phyloP scores from a whole-genome alignment of 768 basidiomycete genomes.

The Pleurotus pulmonarius region DNA sequence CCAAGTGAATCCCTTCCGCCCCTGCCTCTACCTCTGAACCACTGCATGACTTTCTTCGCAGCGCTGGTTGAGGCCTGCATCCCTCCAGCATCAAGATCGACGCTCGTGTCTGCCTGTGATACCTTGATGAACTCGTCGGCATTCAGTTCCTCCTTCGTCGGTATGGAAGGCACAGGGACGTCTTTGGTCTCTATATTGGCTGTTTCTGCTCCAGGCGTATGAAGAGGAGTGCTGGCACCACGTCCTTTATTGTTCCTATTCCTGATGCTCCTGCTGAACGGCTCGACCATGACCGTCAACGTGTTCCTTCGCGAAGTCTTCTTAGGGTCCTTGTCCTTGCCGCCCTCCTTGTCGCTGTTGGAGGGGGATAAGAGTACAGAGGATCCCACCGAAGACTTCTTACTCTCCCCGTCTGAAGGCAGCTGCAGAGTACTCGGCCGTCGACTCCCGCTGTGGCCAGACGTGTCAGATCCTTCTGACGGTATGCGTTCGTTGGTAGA shows the following conservation, averaged over 20 bases:
- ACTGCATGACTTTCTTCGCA: constrained; percentile 96
- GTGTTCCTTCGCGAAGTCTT: constrained; percentile 78
- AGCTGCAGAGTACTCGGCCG: constrained; percentile 10
- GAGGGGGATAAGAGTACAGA: constrained; percentile 22
- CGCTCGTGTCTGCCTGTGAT: constrained; percentile 25
- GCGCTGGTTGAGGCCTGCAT: constrained; percentile 78
- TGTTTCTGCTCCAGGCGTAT: constrained; percentile 22
- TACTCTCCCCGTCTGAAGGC: constrained; percentile 7
- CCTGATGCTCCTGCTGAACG: constrained; percentile 56
- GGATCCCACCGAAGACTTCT: constrained; percentile 13
- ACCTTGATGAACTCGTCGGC: constrained; percentile 13
- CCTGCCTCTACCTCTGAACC: constrained; percentile 84
- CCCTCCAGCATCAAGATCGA: constrained; percentile 19
- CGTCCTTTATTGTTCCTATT: constrained; percentile 30
- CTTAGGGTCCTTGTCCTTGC: constrained; percentile 26
- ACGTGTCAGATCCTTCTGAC: constrained; percentile 32
- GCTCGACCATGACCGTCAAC: constrained; percentile 83
- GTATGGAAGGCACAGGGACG: constrained; percentile 9
- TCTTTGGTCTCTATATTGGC: constrained; percentile 10
- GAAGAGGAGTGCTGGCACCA: constrained; percentile 26
- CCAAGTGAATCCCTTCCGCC: constrained; percentile 33
- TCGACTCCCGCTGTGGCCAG: constrained; percentile 12
- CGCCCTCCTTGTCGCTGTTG: constrained; percentile 14
- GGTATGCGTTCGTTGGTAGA: constrained; percentile 36
- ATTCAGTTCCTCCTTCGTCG: constrained; percentile 10